Evolutionary conservation across 805 yeast species (phyloP).

Genomic region (Cyberlindnera amylophila): DNA sequence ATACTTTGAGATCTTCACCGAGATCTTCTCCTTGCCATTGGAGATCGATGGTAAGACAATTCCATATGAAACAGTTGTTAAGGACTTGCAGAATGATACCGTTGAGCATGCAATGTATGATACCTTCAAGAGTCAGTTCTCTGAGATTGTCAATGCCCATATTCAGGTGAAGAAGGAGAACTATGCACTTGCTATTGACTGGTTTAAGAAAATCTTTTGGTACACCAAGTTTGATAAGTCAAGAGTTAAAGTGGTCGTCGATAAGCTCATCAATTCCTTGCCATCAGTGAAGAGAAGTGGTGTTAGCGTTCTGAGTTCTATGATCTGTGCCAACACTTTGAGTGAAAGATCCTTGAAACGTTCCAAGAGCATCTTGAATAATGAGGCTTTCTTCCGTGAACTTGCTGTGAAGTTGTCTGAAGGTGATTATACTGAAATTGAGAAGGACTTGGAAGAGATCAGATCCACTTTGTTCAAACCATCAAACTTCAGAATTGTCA

Average conservation of each 20-base stretch:
- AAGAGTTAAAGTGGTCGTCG: constrained; percentile 58
- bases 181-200: constrained; percentile 65
- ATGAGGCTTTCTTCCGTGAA: constrained; percentile 54
- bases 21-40: constrained; percentile 72
- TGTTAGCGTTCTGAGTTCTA: constrained; percentile 57
- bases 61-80: constrained; percentile 74
- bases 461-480: constrained; percentile 49
- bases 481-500: constrained; percentile 60
- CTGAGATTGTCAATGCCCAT: constrained; percentile 61
- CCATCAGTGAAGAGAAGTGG: constrained; percentile 41
- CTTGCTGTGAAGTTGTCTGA: constrained; percentile 47
- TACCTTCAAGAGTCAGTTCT: constrained; percentile 57
- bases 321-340: constrained; percentile 50
- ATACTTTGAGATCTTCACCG: constrained; percentile 60
- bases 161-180: constrained; percentile 59
- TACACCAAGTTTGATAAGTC: constrained; percentile 67
- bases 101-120: constrained; percentile 52
- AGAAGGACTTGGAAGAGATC: constrained; percentile 47
- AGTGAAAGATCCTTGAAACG: constrained; percentile 59
- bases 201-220: constrained; percentile 68
- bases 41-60: constrained; percentile 53
- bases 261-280: constrained; percentile 37
- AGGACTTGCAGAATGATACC: constrained; percentile 69
- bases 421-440: constrained; percentile 48
- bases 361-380: constrained; percentile 59